phyloP scores from a whole-genome alignment of 192 early-diverging fungal species.

The Funneliformis geosporum region DNA sequence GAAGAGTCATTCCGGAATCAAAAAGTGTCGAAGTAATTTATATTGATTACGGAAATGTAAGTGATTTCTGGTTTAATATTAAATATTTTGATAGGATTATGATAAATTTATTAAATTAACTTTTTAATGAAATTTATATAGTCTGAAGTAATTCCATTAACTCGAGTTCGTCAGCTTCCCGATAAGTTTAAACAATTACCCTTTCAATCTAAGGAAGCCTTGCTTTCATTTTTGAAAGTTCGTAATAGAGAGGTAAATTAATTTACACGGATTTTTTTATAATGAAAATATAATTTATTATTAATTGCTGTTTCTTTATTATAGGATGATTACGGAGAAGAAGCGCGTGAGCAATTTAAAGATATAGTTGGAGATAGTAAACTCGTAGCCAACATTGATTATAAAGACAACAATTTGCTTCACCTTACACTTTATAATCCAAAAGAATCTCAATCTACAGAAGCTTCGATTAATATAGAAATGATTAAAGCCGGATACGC shows the following conservation, averaged over 20 bases:
- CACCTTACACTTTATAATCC: constrained; percentile 73
- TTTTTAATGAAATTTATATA: background rate
- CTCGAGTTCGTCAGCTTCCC: constrained; percentile 76
- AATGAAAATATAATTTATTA: background rate
- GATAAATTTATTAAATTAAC: no score
- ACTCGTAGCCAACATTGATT: constrained; percentile 76
- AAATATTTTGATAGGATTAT: background rate
- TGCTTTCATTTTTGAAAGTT: constrained; percentile 78
- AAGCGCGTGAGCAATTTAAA: constrained; percentile 70
- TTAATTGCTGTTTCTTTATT: constrained; percentile 6
- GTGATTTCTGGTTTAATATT: constrained; percentile 20
- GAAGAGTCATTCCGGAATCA: constrained; percentile 57
- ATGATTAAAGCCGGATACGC: constrained; percentile 68
- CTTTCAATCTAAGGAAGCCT: constrained; percentile 79
- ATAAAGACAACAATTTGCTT: constrained; percentile 54
- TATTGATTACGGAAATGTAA: constrained; percentile 92
- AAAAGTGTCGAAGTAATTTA: constrained; percentile 77
- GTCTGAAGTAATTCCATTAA: constrained; percentile 71
- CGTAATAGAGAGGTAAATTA: constrained; percentile 44
- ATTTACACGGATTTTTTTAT: background rate
- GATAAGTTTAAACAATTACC: constrained; percentile 66
- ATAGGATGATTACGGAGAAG: constrained; percentile 75
- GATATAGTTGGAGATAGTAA: constrained; percentile 63
- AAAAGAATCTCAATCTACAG: constrained; percentile 54
- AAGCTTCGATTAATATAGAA: constrained; percentile 69